Evolutionary conservation across 345 rosid genomes (phyloP).

Genomic region (Arabis alpina): DNA sequence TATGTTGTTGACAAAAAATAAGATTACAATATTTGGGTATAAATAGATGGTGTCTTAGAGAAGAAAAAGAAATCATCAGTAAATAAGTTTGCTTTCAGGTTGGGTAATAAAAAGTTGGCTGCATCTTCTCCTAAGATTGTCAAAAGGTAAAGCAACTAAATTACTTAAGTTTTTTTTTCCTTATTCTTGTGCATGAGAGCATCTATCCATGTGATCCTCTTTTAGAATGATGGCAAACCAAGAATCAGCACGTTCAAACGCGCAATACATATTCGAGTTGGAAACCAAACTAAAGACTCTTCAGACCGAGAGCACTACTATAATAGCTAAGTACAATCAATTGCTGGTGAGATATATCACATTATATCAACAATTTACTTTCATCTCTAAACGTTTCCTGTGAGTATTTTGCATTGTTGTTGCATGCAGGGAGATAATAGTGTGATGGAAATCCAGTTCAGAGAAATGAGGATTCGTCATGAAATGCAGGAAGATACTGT

Average conservation of each 20-base stretch:
- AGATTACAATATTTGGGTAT: no score
- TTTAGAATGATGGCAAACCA: constrained; percentile 71
- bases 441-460: not conserved
- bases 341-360: constrained; percentile 47
- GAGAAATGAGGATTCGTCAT: constrained; percentile 52
- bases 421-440: not conserved
- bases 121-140: no score
- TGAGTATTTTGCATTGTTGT: not conserved
- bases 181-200: not conserved
- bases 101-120: no score
- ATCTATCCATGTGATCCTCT: constrained; percentile 7
- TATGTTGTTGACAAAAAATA: not conserved
- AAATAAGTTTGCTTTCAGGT: no score
- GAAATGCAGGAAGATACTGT: constrained; percentile 67
- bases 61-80: not conserved
- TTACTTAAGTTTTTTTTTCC: no score
- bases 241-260: constrained; percentile 62
- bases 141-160: no score
- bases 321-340: not conserved
- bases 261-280: constrained; percentile 48
- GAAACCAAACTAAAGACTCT: constrained; percentile 47
- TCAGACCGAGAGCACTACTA: not conserved
- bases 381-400: not conserved
- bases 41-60: not conserved
- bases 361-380: not conserved